Base-by-base conservation (phyloP, 2,329 filamentous ascomycete species). In the Ascochyta pisi region DNA sequence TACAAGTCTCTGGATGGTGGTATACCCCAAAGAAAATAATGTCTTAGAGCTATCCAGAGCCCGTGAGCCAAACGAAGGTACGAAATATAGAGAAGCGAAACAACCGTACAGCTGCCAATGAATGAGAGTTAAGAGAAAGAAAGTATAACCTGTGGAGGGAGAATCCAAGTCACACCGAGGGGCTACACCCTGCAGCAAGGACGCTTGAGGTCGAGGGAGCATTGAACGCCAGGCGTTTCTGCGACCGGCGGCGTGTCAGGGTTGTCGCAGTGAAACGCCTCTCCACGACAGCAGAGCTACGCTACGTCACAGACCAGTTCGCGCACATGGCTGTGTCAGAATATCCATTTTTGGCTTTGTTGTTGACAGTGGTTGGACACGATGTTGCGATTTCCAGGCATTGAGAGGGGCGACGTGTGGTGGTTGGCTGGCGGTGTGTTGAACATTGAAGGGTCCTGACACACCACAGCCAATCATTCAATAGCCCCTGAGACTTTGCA, bases 41-140 rank as follows among this genome's bases (percentile, higher is more conserved):
- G 50, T 46, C 41, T 48, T 46, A 34, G 35, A 60, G 63, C 61
- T 63, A 59, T 57, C 64, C 64, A 66, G 63, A 63, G 64, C 61
- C 54, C 60, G 54, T 47, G 49, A 58, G 54, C 64, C 71, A 73
- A 74, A 74, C 68, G 66, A 73, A 68, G 50, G 64, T 61, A 54
- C 45, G 58, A 58, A 65, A 61, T 44, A 46, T 61, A 66, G 65
- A 60, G 69, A 65, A 69, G 64, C 69, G 71, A 74, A 74, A 74
- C 72, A 64, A 68, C 67, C 74, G 68, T 66, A 69, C 70, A 62
- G 68, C 66, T 75, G 61, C 69, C 73, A 69, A 73, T 73, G 61
- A 65, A 62, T 54, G 61, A 37, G 58, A 63, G 49, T 70, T 67
- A 65, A 65, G 58, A 54, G 56, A 67, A 64, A 57, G 52, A 55